These are phyloP conservation scores for Neurospora sp. DNA, from an alignment of 495 filamentous ascomycete genomes.

Conservation along the genomic window DNA sequence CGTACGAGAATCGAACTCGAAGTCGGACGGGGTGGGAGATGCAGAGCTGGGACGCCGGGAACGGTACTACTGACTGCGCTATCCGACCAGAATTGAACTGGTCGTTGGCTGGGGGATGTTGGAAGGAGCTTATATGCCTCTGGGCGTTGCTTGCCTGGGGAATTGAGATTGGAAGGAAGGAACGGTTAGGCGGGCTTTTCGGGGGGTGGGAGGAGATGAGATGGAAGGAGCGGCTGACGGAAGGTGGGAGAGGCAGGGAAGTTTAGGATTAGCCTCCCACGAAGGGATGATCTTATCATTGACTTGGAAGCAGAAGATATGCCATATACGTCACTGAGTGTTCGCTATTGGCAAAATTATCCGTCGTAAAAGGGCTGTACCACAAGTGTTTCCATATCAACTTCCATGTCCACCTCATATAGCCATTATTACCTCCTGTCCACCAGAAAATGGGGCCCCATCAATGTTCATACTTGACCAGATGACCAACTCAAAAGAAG, in stretches of 20 bases:
- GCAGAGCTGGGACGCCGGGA: background rate
- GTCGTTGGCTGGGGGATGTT: background rate
- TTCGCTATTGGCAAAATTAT: background rate
- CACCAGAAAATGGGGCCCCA: background rate
- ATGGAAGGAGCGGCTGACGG: background rate
- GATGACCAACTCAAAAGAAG: background rate
- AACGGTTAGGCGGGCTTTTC: background rate
- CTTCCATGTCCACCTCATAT: background rate
- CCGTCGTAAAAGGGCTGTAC: background rate
- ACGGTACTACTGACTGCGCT: background rate
- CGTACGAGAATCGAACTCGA: background rate
- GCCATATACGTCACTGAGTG: background rate
- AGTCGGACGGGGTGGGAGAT: background rate
- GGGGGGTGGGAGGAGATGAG: background rate
- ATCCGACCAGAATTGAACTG: background rate
- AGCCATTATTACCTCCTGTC: background rate
- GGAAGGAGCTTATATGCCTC: background rate
- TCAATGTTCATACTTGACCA: background rate
- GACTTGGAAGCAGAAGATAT: background rate
- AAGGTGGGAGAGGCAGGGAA: background rate
- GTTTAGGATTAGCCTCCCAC: background rate
- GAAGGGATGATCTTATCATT: background rate
- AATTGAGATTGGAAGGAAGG: too few species aligned
- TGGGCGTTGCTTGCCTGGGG: too few species aligned
- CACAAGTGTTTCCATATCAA: background rate